Base-by-base conservation (phyloP, 2,329 filamentous ascomycete species). In the Xylariaceae sp. region DNA sequence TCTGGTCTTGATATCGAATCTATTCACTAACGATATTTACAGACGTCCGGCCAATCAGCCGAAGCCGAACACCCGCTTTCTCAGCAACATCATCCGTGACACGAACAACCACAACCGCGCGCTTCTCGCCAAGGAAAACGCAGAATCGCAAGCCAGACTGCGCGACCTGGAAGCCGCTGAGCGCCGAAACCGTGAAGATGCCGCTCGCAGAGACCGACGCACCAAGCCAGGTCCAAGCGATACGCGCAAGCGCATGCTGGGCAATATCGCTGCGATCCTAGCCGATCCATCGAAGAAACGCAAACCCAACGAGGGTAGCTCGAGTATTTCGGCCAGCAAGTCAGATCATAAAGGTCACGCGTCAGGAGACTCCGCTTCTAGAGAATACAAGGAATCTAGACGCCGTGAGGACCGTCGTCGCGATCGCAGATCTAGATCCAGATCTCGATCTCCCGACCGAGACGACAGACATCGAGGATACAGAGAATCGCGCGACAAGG, bases 51-150 rank as follows among this genome's bases (percentile, higher is more conserved):
- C 82, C 51, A 82, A 83, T 66, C 84, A 87, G 64, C 90, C 90
- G 0, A 97, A 93, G 72, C 92, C 93, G 2, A 97, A 99, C 69
- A 97, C 90, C 0, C 84, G 89, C 39, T 97, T 97, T 71, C 77
- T 99, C 48, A 87, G 87, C 59, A 88, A 94, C 69, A 89, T 97
- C 58, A 90, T 99, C 62, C 88, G 88, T 64, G 89, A 94, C 66
- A 95, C 91, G 7, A 89, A 95, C 68, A 88, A 76, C 56, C 93
- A 99, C 75, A 99, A 99, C 80, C 86, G 89, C 23, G 89, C 90
- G 0, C 79, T 97, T 35, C 83, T 91, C 15, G 90, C 89, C 0
- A 95, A 88, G 70, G 93, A 97, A 73, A 86, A 87, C 30, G 85
- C 88, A 52, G 92, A 97, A 65, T 86, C 91, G 0, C 81, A 82